These are phyloP conservation scores for Phialemoniopsis sp. DNA, from an alignment of 2,329 filamentous ascomycete species.

Conservation along the genomic window DNA sequence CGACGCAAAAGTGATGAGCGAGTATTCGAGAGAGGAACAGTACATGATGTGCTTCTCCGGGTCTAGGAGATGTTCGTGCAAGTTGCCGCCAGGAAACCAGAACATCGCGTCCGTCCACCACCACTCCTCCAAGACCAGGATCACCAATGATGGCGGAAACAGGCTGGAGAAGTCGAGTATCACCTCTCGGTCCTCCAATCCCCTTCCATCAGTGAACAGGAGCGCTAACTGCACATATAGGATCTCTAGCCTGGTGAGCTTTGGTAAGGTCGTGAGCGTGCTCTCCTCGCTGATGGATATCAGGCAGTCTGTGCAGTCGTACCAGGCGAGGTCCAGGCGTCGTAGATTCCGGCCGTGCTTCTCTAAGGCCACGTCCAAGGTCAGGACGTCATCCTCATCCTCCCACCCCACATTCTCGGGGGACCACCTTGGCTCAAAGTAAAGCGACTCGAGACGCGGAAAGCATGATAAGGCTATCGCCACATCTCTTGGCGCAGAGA, in stretches of 20 bases:
- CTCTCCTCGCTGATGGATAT: conserved; percentile 14
- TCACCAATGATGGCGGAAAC: conserved; percentile 16
- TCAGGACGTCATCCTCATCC: conserved; percentile 1
- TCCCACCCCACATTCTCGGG: conserved; percentile 1
- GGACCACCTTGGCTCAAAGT: conserved; percentile 12
- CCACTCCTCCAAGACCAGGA: conserved; percentile 19
- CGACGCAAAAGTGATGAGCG: neutral
- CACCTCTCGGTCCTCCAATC: conserved; percentile 4
- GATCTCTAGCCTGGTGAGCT: conserved; percentile 11
- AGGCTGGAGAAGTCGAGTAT: conserved; percentile 8
- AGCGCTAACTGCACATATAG: conserved; percentile 16
- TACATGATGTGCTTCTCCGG: neutral
- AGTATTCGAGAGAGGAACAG: neutral
- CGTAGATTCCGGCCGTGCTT: conserved; percentile 12
- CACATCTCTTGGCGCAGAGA: conserved; percentile 14
- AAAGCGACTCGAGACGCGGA: conserved; percentile 16
- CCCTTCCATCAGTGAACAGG: conserved; percentile 6
- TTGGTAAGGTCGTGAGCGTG: conserved; percentile 13
- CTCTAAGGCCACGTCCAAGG: conserved; percentile 14
- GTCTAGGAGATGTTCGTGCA: neutral
- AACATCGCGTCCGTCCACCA: conserved; percentile 14
- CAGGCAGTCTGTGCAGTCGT: conserved; percentile 11
- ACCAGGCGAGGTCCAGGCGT: conserved; percentile 18
- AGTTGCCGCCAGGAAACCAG: neutral
- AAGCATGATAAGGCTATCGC: conserved; percentile 14